Percentiles rank a stretch among this genome's conserved stretches.
Conservation (phyloP, 2,329 filamentous ascomycete genomes). For the Xylaria multiplex region DNA sequence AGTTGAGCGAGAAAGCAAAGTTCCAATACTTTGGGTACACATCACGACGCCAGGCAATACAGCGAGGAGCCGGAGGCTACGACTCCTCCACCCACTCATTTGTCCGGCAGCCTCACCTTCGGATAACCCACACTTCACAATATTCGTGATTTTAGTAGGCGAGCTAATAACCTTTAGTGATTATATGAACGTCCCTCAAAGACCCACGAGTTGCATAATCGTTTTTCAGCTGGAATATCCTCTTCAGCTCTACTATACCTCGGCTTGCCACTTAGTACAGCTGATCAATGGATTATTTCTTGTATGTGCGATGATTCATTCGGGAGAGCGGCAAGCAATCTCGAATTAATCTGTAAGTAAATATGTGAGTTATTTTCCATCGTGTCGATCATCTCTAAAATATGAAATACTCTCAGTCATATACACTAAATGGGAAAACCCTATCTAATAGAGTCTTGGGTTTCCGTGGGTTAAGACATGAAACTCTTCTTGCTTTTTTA, state of each 20-base stretch:
- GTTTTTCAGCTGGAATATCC: conserved; percentile 15
- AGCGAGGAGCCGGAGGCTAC: not conserved
- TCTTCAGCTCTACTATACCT: not conserved
- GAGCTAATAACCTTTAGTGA: conserved; percentile 4
- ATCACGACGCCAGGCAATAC: conserved; percentile 11
- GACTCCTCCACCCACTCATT: conserved; percentile 8
- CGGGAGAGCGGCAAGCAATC: not conserved
- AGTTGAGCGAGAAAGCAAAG: not conserved
- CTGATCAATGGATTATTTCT: conserved; percentile 4
- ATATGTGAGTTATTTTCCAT: not conserved
- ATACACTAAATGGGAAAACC: too few relatives aligned
- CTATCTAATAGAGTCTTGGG: not conserved
- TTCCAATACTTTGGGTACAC: not conserved
- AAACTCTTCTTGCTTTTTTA: not conserved
- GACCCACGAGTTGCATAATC: conserved; percentile 1
- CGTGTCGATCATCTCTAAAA: not conserved
- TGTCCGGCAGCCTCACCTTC: conserved; percentile 23
- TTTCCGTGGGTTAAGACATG: not conserved
- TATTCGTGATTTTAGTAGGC: not conserved
- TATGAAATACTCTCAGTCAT: not conserved
- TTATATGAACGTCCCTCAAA: not conserved
- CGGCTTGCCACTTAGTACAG: conserved; percentile 13
- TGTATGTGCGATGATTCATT: not conserved
- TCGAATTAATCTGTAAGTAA: not conserved
- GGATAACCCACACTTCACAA: conserved; percentile 11